Conservation (phyloP, 306 rosid species). For the Fragaria nilgerrensis region DNA sequence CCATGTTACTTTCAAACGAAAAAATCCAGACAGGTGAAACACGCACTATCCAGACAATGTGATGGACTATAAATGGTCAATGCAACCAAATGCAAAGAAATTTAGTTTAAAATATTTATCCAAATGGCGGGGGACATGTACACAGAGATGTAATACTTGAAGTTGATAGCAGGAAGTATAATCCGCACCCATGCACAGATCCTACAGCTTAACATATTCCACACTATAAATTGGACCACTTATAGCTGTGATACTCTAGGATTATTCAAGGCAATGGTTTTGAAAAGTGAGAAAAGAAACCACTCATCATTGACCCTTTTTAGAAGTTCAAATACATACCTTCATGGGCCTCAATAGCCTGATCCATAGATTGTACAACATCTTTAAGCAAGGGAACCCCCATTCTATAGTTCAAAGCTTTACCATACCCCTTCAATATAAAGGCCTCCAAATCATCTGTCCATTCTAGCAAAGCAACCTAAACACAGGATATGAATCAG, state of each 20-base stretch:
- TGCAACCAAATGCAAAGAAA: background rate
- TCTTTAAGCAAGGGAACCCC: slow-evolving; percentile 81
- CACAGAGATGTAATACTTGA: background rate
- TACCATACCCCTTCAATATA: slow-evolving; percentile 88
- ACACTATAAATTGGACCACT: background rate
- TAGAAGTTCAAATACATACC: slow-evolving; percentile 35
- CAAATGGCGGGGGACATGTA: background rate
- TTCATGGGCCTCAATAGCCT: slow-evolving; percentile 68
- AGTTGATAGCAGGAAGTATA: background rate
- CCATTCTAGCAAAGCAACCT: slow-evolving; percentile 86
- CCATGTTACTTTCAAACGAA: background rate
- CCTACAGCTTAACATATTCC: background rate
- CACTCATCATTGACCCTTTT: background rate
- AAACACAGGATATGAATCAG: slow-evolving; percentile 19
- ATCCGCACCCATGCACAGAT: background rate
- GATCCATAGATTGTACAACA: slow-evolving; percentile 73
- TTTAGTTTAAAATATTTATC: background rate
- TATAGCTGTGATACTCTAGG: background rate
- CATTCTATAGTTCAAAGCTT: slow-evolving; percentile 76
- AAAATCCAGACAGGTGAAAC: background rate
- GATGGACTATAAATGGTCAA: background rate
- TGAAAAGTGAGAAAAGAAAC: background rate
- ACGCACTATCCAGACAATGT: background rate
- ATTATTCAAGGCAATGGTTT: slow-evolving; percentile 4
- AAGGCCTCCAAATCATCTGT: slow-evolving; percentile 75